Base-by-base conservation (phyloP, 108 stramenopile species). In the Mediolabrus comicus region DNA sequence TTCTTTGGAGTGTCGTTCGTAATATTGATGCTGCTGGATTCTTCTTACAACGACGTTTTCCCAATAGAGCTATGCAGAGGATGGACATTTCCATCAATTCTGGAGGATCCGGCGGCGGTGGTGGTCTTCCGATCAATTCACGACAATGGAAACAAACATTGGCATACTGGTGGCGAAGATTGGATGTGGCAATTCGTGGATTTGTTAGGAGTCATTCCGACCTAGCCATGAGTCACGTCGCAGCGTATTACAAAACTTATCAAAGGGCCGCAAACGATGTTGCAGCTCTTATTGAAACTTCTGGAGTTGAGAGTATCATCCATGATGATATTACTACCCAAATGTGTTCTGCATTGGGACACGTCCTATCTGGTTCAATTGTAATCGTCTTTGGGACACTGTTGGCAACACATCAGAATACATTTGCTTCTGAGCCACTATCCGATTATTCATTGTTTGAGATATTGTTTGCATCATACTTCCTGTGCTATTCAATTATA, bases 311-410 rank as follows among this genome's bases (percentile, higher is more conserved):
- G 72, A 81, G 84, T 34, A 89, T 90, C 52, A 86, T 93, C 53
- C 89, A 93, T 51, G 87, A 90, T 62, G 92, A 93, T 41, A 90
- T 93, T 12, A 84, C 92, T 2, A 89, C 87, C 2, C 88, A 87
- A 64, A 86, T 93, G 81, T 86, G 86, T 53, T 76, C 89, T 13
- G 82, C 85, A 29, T 75, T 92, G 2, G 84, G 84, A 30, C 74
- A 79, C 12, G 59, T 81, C n/a, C 58, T 89, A 35, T 77, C 88
- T 26, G 88, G 89, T 26, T 16, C 70, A 10, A 81, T 93, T 58
- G 85, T 87, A 9, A 75, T 87, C 19, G 73, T 90, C 55, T 84
- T 88, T 12, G 86, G 85, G 1, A 43, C 63, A 16, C 31, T 89
- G n/a, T 53, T 92, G 41, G 52, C 82, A 2, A 83, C 80, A 46